phyloP scores from a whole-genome alignment of 139 green algal species.

The Asterochloris sp. region DNA sequence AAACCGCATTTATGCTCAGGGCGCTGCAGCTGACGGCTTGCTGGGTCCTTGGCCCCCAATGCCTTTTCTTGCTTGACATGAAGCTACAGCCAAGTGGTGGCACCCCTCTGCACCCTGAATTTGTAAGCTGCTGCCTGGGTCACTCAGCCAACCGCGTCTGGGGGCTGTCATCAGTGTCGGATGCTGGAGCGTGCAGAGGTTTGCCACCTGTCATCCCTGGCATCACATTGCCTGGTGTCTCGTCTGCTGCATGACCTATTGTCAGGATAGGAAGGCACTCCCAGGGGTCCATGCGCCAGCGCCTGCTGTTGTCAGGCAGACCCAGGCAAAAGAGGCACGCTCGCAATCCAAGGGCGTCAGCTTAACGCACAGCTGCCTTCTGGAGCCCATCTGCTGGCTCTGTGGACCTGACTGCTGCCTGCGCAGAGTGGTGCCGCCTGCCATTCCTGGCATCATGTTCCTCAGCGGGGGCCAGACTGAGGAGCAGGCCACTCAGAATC shows the following conservation, averaged over 20 bases:
- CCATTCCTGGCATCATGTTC: conserved; percentile 93
- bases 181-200: too few species aligned
- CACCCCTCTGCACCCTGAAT: too few species aligned
- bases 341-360: not conserved
- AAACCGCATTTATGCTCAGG: too few species aligned
- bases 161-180: too few species aligned
- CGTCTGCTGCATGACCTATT: not conserved
- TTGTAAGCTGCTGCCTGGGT: too few species aligned
- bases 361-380: not conserved
- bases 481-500: conserved; percentile 65
- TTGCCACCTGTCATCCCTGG: too few species aligned
- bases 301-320: not conserved
- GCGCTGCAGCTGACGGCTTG: too few species aligned
- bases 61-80: too few species aligned
- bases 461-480: conserved; percentile 89
- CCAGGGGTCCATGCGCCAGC: not conserved
- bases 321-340: not conserved
- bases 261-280: not conserved
- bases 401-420: not conserved
- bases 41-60: too few species aligned
- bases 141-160: too few species aligned
- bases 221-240: too few species aligned
- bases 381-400: not conserved
- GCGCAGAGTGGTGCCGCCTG: conserved; percentile 70
- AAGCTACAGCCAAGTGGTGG: too few species aligned